Percentiles rank a stretch among this genome's conserved stretches.
phyloP scores from a whole-genome alignment of 2,329 filamentous ascomycete species.

The Epicoccum nigrum region DNA sequence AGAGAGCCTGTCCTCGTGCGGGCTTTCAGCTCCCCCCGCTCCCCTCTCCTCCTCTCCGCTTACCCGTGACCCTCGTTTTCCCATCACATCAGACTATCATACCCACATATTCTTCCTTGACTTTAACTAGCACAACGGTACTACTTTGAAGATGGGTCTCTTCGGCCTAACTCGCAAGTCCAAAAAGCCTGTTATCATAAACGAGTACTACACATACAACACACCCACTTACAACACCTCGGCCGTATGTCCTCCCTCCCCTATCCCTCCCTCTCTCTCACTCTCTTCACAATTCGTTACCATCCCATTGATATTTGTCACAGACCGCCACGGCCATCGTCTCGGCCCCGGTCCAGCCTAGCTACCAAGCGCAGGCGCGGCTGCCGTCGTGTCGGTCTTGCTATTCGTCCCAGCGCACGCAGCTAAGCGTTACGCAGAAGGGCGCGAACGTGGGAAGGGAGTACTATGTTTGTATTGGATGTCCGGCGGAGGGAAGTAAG shows the following conservation, averaged over 20 bases:
- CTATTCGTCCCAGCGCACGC: slow-evolving; percentile 8
- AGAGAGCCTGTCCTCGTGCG: too few species aligned
- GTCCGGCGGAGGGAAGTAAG: neutral
- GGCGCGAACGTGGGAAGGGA: neutral
- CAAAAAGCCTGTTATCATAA: slow-evolving; percentile 1
- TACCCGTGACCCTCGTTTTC: too few species aligned
- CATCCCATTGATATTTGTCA: too few species aligned
- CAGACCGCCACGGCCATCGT: slow-evolving; percentile 3
- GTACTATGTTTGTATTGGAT: slow-evolving; percentile 11
- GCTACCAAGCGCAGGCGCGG: neutral
- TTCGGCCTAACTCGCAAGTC: slow-evolving; percentile 4
- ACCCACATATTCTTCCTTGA: too few species aligned
- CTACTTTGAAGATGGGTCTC: slow-evolving; percentile 1
- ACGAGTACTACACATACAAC: slow-evolving; percentile 6
- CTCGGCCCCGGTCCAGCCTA: neutral
- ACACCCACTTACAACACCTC: slow-evolving; percentile 2
- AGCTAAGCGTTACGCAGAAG: slow-evolving; percentile 2
- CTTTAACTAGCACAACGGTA: too few species aligned
- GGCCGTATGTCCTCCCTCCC: neutral
- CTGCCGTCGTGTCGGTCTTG: slow-evolving; percentile 7
- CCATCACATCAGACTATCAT: too few species aligned
- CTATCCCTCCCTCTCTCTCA: neutral
- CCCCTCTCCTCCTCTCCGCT: too few species aligned
- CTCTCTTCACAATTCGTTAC: too few species aligned
- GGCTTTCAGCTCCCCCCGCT: too few species aligned